phyloP scores from a whole-genome alignment of 305 asterid species.

The Fraxinus angustifolia region DNA sequence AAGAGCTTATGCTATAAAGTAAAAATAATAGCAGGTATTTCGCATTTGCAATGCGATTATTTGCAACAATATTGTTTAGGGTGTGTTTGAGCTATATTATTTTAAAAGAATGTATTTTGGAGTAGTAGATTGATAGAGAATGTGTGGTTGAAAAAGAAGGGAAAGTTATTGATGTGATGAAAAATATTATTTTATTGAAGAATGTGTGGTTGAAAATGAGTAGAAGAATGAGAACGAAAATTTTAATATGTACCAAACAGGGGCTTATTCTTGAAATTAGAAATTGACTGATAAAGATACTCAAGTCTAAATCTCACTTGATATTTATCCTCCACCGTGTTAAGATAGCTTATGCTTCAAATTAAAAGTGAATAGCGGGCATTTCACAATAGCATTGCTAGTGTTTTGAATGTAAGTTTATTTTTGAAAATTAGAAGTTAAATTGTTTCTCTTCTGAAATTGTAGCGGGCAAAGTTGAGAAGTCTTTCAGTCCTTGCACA shows the following conservation, averaged over 20 bases:
- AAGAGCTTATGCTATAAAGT: not conserved
- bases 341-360: not conserved
- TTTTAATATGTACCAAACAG: too few relatives aligned
- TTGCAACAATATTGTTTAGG: not conserved
- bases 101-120: too few relatives aligned
- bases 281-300: not conserved
- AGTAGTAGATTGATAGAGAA: too few relatives aligned
- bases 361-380: not conserved
- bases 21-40: not conserved
- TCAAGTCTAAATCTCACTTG: not conserved
- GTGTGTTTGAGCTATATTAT: too few relatives aligned
- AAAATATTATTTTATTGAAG: too few relatives aligned
- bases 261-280: not conserved
- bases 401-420: not conserved
- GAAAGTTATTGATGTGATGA: too few relatives aligned
- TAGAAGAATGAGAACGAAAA: too few relatives aligned
- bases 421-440: not conserved
- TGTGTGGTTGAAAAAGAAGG: too few relatives aligned
- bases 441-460: conserved; percentile 1
- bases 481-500: conserved; percentile 36
- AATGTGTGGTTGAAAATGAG: too few relatives aligned
- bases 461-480: conserved; percentile 31
- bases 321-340: not conserved
- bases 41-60: not conserved
- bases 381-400: not conserved